Evolutionary conservation across 75 land plant species (phyloP), one percentile per base, ranked within the genome.

Genomic region (Larix kaempferi): DNA sequence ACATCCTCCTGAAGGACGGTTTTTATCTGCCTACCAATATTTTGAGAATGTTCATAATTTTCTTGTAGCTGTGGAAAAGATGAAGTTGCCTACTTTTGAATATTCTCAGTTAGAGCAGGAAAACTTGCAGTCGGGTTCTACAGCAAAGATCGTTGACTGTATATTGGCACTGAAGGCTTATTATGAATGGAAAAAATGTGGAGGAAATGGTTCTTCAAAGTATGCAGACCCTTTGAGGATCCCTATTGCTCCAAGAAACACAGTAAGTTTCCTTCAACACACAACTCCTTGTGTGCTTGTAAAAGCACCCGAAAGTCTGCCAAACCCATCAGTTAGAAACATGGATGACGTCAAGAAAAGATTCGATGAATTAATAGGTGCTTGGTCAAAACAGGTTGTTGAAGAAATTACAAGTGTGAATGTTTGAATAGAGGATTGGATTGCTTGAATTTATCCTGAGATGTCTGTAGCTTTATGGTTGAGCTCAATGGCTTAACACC

Each of bases 1-100:
- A 49, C 71, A 61, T 44, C 76, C 71, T 35, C 74, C 69, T 27
- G 95, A 89, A 26, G 79, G 57, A 1, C 88, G 82, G 69, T 79
- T 85, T 22, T 75, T 85, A 72, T 89, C 93, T 58, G 95, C 93
- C 19, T 95, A 86, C 79, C 98, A 92, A 66, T 89, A 92, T 81
- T 95, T 91, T 82, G 93, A 92, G 79, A 92, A 95, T 76, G 89
- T 92, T 16, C 74, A 87, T 21, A 92, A 92, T 73, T 95, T 92
- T 80, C 82, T 91, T 52, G 89, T 83, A 25, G 93, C 98, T 6
- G 86, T 84, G 4, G 84, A 94, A 67, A 95, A 92, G 39, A 55
- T 94, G 79, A 89, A 87, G 55, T 74, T 94, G 13, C 93, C 95
- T 41, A 81, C 89, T 41, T 92, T 92, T 80, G 93, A 94, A 82